A percentile compares a stretch with the other conserved stretches of the same genome.
phyloP scores from a whole-genome alignment of 2,329 filamentous ascomycete species.

The Alternaria alternata region DNA sequence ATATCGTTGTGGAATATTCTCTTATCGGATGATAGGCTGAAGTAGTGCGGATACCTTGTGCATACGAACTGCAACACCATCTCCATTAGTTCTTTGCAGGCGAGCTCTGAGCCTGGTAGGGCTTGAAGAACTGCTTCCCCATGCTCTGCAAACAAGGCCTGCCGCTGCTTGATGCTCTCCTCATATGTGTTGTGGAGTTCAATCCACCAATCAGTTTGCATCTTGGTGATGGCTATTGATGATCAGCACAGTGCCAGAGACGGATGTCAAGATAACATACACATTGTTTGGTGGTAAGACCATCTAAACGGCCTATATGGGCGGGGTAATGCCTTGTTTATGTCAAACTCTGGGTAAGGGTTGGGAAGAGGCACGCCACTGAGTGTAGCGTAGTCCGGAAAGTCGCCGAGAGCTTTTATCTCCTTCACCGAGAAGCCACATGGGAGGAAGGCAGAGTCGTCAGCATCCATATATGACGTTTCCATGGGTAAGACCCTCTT shows the following conservation, averaged over 20 bases:
- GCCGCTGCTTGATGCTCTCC: slow-evolving; percentile 72
- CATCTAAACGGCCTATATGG: slow-evolving; percentile 85
- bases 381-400: slow-evolving; percentile 79
- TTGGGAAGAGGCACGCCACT: slow-evolving; percentile 76
- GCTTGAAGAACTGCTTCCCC: slow-evolving; percentile 70
- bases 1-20: slow-evolving; percentile 74
- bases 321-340: slow-evolving; percentile 71
- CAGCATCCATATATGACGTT: slow-evolving; percentile 37
- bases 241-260: slow-evolving; percentile 12
- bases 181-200: slow-evolving; percentile 80
- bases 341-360: slow-evolving; percentile 71
- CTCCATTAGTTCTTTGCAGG: slow-evolving; percentile 87
- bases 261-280: slow-evolving; percentile 59
- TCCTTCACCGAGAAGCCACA: slow-evolving; percentile 76
- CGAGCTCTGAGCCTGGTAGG: slow-evolving; percentile 78
- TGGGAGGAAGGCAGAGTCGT: slow-evolving; percentile 61
- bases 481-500: slow-evolving; percentile 36
- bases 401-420: slow-evolving; percentile 74
- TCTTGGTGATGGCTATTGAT: slow-evolving; percentile 72
- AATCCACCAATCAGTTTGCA: slow-evolving; percentile 88
- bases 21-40: slow-evolving; percentile 62
- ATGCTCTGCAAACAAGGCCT: slow-evolving; percentile 69
- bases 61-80: slow-evolving; percentile 83
- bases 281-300: slow-evolving; percentile 91
- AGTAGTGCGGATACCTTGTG: slow-evolving; percentile 78